phyloP scores from a whole-genome alignment of 352 stramenopile genomes.

The Globisporangium emineosum region DNA sequence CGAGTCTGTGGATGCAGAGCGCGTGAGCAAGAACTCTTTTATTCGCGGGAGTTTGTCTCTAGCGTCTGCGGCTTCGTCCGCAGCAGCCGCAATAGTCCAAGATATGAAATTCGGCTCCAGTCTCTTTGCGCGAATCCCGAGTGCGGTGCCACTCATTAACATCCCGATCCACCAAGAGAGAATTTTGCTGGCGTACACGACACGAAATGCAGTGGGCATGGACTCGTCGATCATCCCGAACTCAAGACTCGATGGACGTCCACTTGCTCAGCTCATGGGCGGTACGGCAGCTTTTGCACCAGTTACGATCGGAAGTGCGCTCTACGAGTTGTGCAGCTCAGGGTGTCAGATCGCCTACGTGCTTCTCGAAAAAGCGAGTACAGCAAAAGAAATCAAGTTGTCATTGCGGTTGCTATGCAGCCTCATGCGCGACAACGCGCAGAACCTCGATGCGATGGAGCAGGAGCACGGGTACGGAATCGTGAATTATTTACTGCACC shows the following conservation, averaged over 20 bases:
- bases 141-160: constrained; percentile 42
- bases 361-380: constrained; percentile 45
- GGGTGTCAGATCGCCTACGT: constrained; percentile 52
- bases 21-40: constrained; percentile 44
- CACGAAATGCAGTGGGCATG: constrained; percentile 30
- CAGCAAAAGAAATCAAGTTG: constrained; percentile 36
- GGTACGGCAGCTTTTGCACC: constrained; percentile 25
- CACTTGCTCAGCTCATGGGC: constrained; percentile 54
- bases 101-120: constrained; percentile 59
- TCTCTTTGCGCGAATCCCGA: constrained; percentile 54
- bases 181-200: constrained; percentile 51
- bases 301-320: constrained; percentile 32
- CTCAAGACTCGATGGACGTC: constrained; percentile 52
- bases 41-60: constrained; percentile 47
- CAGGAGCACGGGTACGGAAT: constrained; percentile 72
- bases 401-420: constrained; percentile 39
- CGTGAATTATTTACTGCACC: constrained; percentile 61
- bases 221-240: constrained; percentile 46
- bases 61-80: constrained; percentile 53
- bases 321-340: constrained; percentile 46
- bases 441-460: constrained; percentile 60
- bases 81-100: constrained; percentile 64
- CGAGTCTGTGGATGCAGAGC: constrained; percentile 65
- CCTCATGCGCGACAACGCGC: constrained; percentile 29
- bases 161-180: constrained; percentile 45